phyloP scores from a whole-genome alignment of 768 basidiomycete genomes.

The Pholiota conissans region DNA sequence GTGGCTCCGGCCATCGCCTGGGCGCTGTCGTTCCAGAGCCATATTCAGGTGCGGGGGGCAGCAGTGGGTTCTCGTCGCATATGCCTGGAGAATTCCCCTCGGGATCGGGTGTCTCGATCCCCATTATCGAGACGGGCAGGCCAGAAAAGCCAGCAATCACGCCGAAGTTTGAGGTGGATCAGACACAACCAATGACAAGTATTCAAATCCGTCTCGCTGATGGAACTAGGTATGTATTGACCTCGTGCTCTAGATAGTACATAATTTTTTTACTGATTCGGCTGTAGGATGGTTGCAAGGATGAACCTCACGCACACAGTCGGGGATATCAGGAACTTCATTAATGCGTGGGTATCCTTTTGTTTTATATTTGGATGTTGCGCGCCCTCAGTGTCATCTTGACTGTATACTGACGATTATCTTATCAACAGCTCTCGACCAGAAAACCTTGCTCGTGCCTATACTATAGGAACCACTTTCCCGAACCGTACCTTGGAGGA shows the following conservation, averaged over 20 bases:
- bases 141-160: slow-evolving; percentile 36
- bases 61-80: background rate
- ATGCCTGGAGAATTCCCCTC: slow-evolving; percentile 67
- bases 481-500: slow-evolving; percentile 76
- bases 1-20: slow-evolving; percentile 76
- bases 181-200: slow-evolving; percentile 78
- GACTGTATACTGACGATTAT: background rate
- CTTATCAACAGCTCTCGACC: slow-evolving; percentile 62
- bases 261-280: slow-evolving; percentile 1
- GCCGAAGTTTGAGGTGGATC: slow-evolving; percentile 80
- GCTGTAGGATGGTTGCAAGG: slow-evolving; percentile 67
- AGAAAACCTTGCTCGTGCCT: slow-evolving; percentile 58
- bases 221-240: slow-evolving; percentile 68
- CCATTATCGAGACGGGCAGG: slow-evolving; percentile 16
- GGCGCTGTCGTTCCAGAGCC: slow-evolving; percentile 70
- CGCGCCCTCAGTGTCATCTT: background rate
- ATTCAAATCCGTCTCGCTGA: slow-evolving; percentile 90
- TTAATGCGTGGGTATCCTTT: slow-evolving; percentile 74
- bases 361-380: background rate
- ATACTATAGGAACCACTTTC: slow-evolving; percentile 88
- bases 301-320: slow-evolving; percentile 94
- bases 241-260: background rate
- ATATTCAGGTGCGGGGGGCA: slow-evolving; percentile 7
- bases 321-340: slow-evolving; percentile 79
- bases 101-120: slow-evolving; percentile 17